Evolutionary conservation across 208 protist species (phyloP), one percentile per base, ranked within the genome.

Genomic region (Leishmania turanica): DNA sequence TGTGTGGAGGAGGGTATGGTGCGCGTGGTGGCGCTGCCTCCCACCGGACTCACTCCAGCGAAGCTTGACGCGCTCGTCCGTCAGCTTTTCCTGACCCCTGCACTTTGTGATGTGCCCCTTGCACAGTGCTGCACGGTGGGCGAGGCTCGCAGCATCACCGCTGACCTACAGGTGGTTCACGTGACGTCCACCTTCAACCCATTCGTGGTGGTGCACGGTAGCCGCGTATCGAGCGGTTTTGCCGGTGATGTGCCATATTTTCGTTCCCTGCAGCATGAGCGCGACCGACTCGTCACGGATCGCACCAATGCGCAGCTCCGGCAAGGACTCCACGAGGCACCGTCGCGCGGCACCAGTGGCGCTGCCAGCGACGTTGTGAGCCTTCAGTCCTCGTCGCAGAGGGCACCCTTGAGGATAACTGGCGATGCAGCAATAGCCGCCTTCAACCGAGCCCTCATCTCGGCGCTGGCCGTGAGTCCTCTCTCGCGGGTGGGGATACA

Each of bases 191-290:
- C 66, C 31, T 79, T 87, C 49, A 97, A 97, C 78, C 91, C 89
- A 4, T 94, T 92, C 78, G 85, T 91, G 4, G 82, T 97, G 34
- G 58, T 97, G 54, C 92, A 97, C 51, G 94, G 94, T 49, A 85
- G 71, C 45, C 90, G 91, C 58, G 92, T 97, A 1, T 79, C 77
- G 40, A 84, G 81, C 27, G 85, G 87, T 0, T 94, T 93, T 87
- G 76, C 75, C 1, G 94, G 92, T 19, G 80, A 88, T 66, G 49
- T 53, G 53, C 70, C 68, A 17, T 84, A 86, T n/a, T 81, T 88
- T 54, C 73, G 42, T 1, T 51, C 47, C 21, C 77, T 96, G 17
- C 88, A 91, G 82, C 88, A 86, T 4, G 80, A 84, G 19, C 88
- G 91, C 8, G 88, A 93, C 47, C 80, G 78, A 3, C 40, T 87